Evolutionary conservation across 306 rosid species (phyloP).

Genomic region (Trifolium dubium): DNA sequence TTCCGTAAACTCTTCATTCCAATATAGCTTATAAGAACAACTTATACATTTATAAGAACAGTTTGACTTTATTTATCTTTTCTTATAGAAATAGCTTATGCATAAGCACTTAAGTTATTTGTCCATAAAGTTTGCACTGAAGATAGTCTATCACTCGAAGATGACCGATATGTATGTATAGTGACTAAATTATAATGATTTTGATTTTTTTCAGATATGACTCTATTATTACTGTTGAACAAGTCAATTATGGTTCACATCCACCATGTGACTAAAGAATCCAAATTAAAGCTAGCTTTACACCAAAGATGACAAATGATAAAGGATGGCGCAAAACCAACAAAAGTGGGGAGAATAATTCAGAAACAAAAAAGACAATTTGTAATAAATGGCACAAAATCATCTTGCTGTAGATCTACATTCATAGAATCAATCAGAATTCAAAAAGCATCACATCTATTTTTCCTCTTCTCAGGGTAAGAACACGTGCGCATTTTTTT

Average conservation of each 20-base stretch:
- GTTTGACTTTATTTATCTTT: neutral
- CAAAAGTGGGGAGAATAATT: constrained; percentile 37
- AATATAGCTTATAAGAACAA: neutral
- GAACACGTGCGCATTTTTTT: constrained; percentile 5
- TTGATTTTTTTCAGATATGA: constrained; percentile 10
- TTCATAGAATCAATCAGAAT: constrained; percentile 3
- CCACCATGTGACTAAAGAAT: constrained; percentile 35
- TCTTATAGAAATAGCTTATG: neutral
- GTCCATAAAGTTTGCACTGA: neutral
- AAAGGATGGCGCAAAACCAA: constrained; percentile 35
- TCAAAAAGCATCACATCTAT: neutral
- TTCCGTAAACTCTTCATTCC: neutral
- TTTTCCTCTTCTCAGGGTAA: neutral
- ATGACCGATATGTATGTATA: neutral
- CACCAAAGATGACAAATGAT: constrained; percentile 34
- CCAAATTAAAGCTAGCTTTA: constrained; percentile 28
- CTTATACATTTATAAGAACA: neutral
- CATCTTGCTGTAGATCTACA: constrained; percentile 1
- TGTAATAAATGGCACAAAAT: constrained; percentile 15
- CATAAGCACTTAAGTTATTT: neutral
- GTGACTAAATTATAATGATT: constrained; percentile 4
- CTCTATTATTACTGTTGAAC: constrained; percentile 6
- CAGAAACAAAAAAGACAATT: constrained; percentile 20
- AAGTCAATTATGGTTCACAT: constrained; percentile 31
- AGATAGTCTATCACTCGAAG: neutral